Evolutionary conservation across 2,329 filamentous ascomycete genomes (phyloP), one percentile per base, ranked within the genome.

Genomic region (Exophiala sideris): DNA sequence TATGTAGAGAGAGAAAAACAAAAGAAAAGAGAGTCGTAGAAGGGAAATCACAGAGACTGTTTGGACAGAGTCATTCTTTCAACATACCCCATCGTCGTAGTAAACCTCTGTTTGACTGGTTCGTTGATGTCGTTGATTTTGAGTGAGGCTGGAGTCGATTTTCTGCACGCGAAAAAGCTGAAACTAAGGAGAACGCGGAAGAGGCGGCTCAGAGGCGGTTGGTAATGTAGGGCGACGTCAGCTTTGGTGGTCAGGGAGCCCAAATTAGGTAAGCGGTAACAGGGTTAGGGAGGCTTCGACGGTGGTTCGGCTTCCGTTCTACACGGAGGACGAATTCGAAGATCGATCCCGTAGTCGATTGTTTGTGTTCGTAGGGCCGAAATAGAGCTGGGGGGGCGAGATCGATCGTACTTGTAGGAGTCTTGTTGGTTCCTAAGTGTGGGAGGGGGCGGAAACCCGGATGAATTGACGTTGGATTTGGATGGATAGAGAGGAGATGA

Each of bases 101-200:
- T 9, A 41, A n/a, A 20, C 10, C 12, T 4, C 14, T 18, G 39
- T 18, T 24, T 14, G 29, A 11, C 45, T 48, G 12, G 21, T 38
- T 9, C 18, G 44, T 48, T 39, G 47, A 39, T 54, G 55, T 51
- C 55, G 55, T 54, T 51, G 16, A 44, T 50, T 54, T 57, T 51
- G 40, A 51, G 48, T 57, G 47, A 57, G 55, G 55, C 55, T 57
- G 55, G 50, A 45, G 42, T 48, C 24, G 24, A 29, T 29, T 29
- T 29, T 42, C 33, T 32, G 41, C 39, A 41, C 8, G 20, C 16
- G 39, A 20, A 50, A 18, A 18, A 47, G 50, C 50, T 53, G 54
- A 57, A 50, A 48, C 50, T 44, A 32, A 20, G 39, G 40, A n/a
- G 14, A 16, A 20, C 16, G 32, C 48, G 48, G 48, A 51, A 45